Percentiles rank a stretch among this genome's conserved stretches.
phyloP scores from a whole-genome alignment of 1,284 basidiomycete genomes.

The Trichosporon sp. region DNA sequence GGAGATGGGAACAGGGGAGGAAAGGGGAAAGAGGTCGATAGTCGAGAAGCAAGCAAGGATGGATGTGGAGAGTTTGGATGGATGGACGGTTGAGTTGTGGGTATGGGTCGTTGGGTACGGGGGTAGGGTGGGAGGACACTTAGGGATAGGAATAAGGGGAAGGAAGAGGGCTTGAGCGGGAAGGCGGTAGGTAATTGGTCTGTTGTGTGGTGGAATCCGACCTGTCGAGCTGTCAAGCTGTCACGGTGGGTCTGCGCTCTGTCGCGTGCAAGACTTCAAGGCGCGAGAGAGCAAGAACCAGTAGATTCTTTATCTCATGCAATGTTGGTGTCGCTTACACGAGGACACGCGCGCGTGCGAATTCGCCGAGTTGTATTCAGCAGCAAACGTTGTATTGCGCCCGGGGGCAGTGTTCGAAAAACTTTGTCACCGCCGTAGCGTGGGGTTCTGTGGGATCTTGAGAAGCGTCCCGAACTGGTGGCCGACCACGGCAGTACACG shows the following conservation, averaged over 20 bases:
- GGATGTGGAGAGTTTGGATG: conserved; percentile 38
- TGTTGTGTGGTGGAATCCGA: conserved; percentile 9
- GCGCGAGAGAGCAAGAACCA: not conserved
- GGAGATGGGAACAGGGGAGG: conserved; percentile 25
- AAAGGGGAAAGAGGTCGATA: conserved; percentile 36
- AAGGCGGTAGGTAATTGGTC: conserved; percentile 18
- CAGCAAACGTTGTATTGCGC: not conserved
- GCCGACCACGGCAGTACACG: not conserved
- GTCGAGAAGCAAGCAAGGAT: conserved; percentile 31
- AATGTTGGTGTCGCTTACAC: not conserved
- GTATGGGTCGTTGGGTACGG: conserved; percentile 30
- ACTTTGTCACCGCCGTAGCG: not conserved
- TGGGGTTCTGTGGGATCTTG: conserved; percentile 9
- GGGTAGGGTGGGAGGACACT: conserved; percentile 13
- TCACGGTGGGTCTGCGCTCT: not conserved
- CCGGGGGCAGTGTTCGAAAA: not conserved
- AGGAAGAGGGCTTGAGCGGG: conserved; percentile 17
- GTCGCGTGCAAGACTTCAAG: not conserved
- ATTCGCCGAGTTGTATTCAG: not conserved
- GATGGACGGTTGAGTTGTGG: conserved; percentile 32
- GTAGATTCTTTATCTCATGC: not conserved
- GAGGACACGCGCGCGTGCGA: not conserved
- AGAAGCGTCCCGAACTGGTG: not conserved
- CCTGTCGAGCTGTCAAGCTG: conserved; percentile 11
- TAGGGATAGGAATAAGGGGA: conserved; percentile 19